Conservation (phyloP, 1,284 basidiomycete genomes). For the Paramarasmius palmivorus region DNA sequence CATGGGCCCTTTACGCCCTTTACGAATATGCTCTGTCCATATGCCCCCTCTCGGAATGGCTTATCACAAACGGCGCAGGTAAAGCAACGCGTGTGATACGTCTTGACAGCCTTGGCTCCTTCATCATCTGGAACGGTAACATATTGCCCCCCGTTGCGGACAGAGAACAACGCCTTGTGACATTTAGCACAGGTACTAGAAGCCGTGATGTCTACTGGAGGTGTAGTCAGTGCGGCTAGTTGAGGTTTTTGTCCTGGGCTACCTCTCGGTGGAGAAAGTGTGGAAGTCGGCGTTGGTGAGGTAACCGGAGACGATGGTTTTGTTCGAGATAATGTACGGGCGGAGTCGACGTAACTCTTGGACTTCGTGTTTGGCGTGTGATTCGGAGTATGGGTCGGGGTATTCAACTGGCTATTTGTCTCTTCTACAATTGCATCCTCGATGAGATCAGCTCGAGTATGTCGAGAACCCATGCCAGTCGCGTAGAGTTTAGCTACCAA, state of each 20-base stretch:
- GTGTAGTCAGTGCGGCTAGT: constrained; percentile 16
- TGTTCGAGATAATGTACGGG: background rate
- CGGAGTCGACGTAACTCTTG: constrained; percentile 2
- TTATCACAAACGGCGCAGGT: constrained; percentile 65
- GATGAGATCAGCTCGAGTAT: constrained; percentile 26
- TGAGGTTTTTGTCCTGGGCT: background rate
- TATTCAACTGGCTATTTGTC: constrained; percentile 30
- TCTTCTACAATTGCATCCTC: constrained; percentile 31
- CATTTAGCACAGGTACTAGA: constrained; percentile 55
- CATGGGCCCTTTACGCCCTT: constrained; percentile 64
- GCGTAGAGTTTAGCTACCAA: constrained; percentile 18
- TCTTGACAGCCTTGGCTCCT: constrained; percentile 43
- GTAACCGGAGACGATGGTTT: background rate
- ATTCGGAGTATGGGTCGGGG: constrained; percentile 24
- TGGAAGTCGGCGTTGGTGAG: background rate
- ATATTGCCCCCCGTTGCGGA: constrained; percentile 55
- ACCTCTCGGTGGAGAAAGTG: constrained; percentile 4
- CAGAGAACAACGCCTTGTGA: constrained; percentile 53
- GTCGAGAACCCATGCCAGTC: constrained; percentile 19
- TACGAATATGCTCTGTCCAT: constrained; percentile 68
- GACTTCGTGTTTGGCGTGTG: constrained; percentile 7
- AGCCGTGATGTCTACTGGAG: constrained; percentile 20
- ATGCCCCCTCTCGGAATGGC: constrained; percentile 58
- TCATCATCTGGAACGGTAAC: constrained; percentile 66
- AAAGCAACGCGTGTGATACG: constrained; percentile 75